A percentile compares a stretch with the other conserved stretches of the same genome.
These are phyloP conservation scores for Tulasnella sp. DNA, from an alignment of 768 basidiomycete species.

Conservation along the genomic window DNA sequence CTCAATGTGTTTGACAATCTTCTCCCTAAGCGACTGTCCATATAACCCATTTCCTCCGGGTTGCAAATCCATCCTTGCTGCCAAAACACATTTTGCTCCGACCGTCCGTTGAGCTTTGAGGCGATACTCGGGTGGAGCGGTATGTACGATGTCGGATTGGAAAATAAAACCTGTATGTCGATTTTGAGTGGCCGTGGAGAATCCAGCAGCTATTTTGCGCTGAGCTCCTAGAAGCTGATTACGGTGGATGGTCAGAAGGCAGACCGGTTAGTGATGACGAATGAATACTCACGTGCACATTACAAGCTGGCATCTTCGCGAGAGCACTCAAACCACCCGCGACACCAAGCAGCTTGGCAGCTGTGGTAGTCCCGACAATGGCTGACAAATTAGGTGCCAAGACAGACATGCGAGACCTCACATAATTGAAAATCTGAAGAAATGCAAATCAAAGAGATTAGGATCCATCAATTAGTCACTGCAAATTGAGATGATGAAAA, in stretches of 20 bases:
- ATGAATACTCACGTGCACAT: conserved; percentile 62
- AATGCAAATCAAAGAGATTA: not conserved
- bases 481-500: not conserved
- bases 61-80: conserved; percentile 90
- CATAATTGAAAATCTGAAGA: conserved; percentile 88
- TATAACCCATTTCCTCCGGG: conserved; percentile 65
- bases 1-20: conserved; percentile 88
- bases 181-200: conserved; percentile 74
- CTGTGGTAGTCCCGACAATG: conserved; percentile 97
- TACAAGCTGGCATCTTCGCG: conserved; percentile 89
- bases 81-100: conserved; percentile 80
- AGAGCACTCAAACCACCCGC: conserved; percentile 86
- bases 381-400: conserved; percentile 97
- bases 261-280: not conserved
- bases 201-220: conserved; percentile 82
- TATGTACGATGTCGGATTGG: conserved; percentile 78
- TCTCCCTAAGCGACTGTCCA: conserved; percentile 64
- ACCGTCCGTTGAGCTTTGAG: conserved; percentile 87
- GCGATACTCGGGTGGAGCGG: conserved; percentile 79
- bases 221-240: conserved; percentile 85
- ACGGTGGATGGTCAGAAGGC: not conserved
- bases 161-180: conserved; percentile 96
- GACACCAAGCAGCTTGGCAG: conserved; percentile 93
- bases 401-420: conserved; percentile 96
- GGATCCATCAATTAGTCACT: not conserved